Evolutionary conservation across 306 rosid genomes (phyloP).

Genomic region (Prunus dulcis): DNA sequence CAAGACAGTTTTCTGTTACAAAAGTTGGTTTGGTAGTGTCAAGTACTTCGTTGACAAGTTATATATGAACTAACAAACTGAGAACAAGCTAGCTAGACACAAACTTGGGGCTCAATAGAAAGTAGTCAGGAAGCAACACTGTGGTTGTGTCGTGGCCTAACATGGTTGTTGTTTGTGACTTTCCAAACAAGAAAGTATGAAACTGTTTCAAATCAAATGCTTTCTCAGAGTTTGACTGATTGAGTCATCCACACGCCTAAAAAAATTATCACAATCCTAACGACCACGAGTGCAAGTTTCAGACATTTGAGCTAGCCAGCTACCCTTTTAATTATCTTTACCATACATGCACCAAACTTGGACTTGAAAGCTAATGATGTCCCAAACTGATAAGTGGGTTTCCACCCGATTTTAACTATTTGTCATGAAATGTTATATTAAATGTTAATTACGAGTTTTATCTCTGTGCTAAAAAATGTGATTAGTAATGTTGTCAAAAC

Average conservation of each 20-base stretch:
- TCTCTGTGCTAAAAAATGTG: too few species aligned
- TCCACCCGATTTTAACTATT: too few species aligned
- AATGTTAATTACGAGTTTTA: too few species aligned
- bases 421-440: too few species aligned
- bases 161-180: slow-evolving; percentile 14
- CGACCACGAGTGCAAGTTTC: not conserved
- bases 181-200: not conserved
- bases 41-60: slow-evolving; percentile 3
- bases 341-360: slow-evolving; percentile 9
- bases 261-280: slow-evolving; percentile 8
- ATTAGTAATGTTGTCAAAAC: too few species aligned
- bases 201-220: not conserved
- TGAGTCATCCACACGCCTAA: slow-evolving; percentile 41
- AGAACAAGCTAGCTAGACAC: too few species aligned
- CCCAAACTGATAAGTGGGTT: not conserved
- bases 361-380: not conserved
- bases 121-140: slow-evolving; percentile 1
- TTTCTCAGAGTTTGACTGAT: not conserved
- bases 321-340: not conserved
- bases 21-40: not conserved
- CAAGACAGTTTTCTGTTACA: not conserved
- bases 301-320: not conserved
- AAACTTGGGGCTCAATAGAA: too few species aligned
- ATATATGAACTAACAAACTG: not conserved
- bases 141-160: not conserved